Evolutionary conservation across 768 basidiomycete species (phyloP), one percentile per base, ranked within the genome.

Genomic region (Podaxis mareebaensis): DNA sequence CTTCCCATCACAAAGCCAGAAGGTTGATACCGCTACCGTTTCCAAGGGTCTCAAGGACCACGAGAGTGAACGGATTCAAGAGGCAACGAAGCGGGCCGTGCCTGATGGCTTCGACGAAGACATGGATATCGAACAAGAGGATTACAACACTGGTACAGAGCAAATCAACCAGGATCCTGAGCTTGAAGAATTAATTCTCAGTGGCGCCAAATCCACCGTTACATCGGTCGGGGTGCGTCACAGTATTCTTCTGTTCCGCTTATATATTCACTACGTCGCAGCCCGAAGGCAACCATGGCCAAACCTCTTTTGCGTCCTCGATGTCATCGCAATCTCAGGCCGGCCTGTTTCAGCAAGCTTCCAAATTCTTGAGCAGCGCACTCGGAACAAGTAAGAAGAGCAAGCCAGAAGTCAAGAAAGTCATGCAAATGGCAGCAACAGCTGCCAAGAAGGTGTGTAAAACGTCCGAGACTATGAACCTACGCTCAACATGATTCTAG

Each of bases 391-490:
- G 81, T 64, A 93, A 91, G 79, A 93, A 92, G 71, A 79, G 72
- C 48, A 90, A 90, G 68, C 79, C 86, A 7, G 90, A 92, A 70
- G 85, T 93, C 46, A 95, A 93, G 79, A 92, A 89, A 60, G 79
- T 80, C 53, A 72, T 95, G 33, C 91, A 93, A 70, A 82, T 89
- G 64, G 93, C 95, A 15, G 91, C 92, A 0, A 84, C 84, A 17
- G 92, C 87, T 2, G 93, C 93, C 3, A 96, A 93, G 79, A 96
- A 90, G 89, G 95, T 67, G 28, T 39, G 13, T 30, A 4, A 6
- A 44, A n/a, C 53, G 3, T 60, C 30, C 40, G 22, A 1, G 26
- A 52, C 38, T 30, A 38, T 24, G n/a, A 52, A 60, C 4, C 51
- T 44, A 49, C 39, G 62, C 24, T 53, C 64, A 46, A 33, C 26